These are phyloP conservation scores for Phaeosphaeriaceae sp. DNA, from an alignment of 2,329 filamentous ascomycete genomes.

Conservation along the genomic window DNA sequence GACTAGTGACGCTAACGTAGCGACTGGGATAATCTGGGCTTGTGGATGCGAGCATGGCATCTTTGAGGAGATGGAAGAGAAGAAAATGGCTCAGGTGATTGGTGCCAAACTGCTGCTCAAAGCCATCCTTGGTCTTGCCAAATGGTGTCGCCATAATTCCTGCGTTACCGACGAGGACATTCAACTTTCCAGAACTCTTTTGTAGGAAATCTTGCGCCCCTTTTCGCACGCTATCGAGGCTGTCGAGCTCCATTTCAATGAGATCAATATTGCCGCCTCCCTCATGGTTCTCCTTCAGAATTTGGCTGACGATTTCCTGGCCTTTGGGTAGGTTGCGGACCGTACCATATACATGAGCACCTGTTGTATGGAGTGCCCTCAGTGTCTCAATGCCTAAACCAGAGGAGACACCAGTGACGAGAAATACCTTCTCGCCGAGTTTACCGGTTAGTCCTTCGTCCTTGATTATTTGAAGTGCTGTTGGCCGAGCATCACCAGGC, in stretches of 20 bases:
- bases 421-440: constrained; percentile 32
- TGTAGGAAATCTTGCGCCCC: constrained; percentile 8
- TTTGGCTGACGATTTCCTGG: constrained; percentile 7
- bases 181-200: constrained; percentile 10
- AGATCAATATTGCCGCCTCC: constrained; percentile 13
- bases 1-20: constrained; percentile 40
- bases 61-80: constrained; percentile 58
- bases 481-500: constrained; percentile 51
- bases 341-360: constrained; percentile 54
- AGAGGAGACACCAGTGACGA: constrained; percentile 34
- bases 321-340: constrained; percentile 47
- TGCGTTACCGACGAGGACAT: constrained; percentile 36
- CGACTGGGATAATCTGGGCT: constrained; percentile 40
- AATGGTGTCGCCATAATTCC: constrained; percentile 43
- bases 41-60: constrained; percentile 48
- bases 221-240: constrained; percentile 15
- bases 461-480: constrained; percentile 48
- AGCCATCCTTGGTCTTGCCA: constrained; percentile 35
- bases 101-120: constrained; percentile 49
- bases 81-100: constrained; percentile 59
- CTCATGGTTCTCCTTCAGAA: constrained; percentile 3
- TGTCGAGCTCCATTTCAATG: constrained; percentile 25
- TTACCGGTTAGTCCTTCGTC: constrained; percentile 46
- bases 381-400: constrained; percentile 36
- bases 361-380: constrained; percentile 53